phyloP scores from a whole-genome alignment of 78 protist genomes.

The Blattamonas nauphoetae region DNA sequence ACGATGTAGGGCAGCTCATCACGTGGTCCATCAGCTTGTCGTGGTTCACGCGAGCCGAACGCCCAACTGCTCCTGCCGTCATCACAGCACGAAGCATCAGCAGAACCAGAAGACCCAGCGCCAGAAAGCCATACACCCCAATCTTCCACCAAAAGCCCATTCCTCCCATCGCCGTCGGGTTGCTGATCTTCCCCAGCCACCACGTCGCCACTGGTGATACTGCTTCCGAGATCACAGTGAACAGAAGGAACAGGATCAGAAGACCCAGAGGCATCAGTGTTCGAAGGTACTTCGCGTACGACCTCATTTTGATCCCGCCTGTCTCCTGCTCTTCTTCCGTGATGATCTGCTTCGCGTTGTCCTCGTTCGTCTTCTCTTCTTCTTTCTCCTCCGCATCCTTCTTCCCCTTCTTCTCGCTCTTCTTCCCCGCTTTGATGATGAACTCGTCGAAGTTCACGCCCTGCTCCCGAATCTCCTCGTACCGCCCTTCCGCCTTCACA shows the following conservation, averaged over 20 bases:
- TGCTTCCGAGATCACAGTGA: background rate
- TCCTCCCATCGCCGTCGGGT: background rate
- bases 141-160: background rate
- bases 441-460: background rate
- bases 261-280: background rate
- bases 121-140: background rate
- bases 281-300: background rate
- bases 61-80: background rate
- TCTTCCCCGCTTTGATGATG: background rate
- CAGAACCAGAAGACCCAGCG: background rate
- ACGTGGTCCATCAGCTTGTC: background rate
- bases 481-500: background rate
- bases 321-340: constrained; percentile 13
- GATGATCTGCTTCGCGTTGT: background rate
- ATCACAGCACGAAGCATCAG: background rate
- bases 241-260: background rate
- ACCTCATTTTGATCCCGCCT: background rate
- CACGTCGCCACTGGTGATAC: background rate
- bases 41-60: background rate
- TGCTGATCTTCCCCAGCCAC: background rate
- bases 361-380: background rate
- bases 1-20: background rate
- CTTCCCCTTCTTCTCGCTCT: background rate
- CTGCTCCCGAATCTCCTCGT: background rate
- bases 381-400: background rate